phyloP scores from a whole-genome alignment of 331 rosid genomes.

The Saraca asoca region DNA sequence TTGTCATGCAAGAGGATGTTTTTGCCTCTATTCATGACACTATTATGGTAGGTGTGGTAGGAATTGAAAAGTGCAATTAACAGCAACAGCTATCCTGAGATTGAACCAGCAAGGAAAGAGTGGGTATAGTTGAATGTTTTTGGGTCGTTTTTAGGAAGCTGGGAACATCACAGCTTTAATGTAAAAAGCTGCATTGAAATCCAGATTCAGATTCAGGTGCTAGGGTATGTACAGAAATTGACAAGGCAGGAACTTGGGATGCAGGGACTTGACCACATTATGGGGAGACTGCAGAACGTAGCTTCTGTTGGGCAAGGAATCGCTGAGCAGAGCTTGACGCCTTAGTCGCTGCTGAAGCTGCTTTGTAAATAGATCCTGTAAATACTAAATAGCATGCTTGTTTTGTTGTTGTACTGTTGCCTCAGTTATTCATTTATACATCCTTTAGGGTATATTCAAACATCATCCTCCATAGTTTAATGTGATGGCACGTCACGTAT shows the following conservation, averaged over 20 bases:
- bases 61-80: not conserved
- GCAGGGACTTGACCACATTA: conserved; percentile 21
- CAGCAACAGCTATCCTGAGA: conserved; percentile 16
- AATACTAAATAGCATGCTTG: not conserved
- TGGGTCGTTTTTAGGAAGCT: conserved; percentile 2
- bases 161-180: conserved; percentile 6
- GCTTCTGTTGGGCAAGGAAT: conserved; percentile 18
- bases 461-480: conserved; percentile 2
- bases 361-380: not conserved
- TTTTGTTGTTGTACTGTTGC: not conserved
- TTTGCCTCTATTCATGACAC: not conserved
- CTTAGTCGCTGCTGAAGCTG: not conserved
- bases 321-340: conserved; percentile 11
- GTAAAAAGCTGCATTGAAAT: conserved; percentile 2
- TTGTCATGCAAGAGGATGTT: not conserved
- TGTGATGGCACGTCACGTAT: not conserved
- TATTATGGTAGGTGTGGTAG: not conserved
- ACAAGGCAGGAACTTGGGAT: not conserved
- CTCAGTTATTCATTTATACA: conserved; percentile 18
- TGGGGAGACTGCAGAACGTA: conserved; percentile 1
- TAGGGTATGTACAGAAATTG: conserved; percentile 4
- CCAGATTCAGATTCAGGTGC: not conserved
- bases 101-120: conserved; percentile 12
- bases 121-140: conserved; percentile 5
- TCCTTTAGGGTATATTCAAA: not conserved